A percentile compares a stretch with the other conserved stretches of the same genome.
These are phyloP conservation scores for Edaphochlamys debaryana DNA, from an alignment of 139 green algal genomes.

Conservation along the genomic window DNA sequence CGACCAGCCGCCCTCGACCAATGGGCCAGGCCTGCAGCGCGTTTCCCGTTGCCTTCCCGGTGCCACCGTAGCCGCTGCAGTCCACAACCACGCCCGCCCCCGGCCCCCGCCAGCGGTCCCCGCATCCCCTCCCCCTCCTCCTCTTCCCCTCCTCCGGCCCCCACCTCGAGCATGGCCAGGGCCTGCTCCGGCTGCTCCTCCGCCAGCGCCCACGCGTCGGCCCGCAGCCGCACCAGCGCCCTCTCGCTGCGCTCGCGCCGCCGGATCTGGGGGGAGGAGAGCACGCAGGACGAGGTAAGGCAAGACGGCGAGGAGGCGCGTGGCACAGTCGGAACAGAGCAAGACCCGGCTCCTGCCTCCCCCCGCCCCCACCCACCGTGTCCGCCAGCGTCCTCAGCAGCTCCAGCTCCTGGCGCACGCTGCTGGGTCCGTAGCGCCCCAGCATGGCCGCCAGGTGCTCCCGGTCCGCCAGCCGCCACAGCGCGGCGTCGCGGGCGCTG, in stretches of 20 bases:
- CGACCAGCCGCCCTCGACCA: too few species aligned
- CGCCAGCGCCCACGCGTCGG: not conserved
- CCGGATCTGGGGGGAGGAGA: not conserved
- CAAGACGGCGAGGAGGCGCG: too few species aligned
- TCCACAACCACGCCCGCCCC: not conserved
- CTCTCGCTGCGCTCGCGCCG: constrained; percentile 31
- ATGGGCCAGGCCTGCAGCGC: too few species aligned
- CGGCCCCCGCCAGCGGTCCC: too few species aligned
- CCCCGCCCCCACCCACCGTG: constrained; percentile 9
- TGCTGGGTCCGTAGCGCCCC: constrained; percentile 1
- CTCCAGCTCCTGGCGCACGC: constrained; percentile 61
- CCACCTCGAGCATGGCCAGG: constrained; percentile 12
- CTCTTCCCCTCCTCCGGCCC: not conserved
- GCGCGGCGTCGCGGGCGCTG: not conserved
- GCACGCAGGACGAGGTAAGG: not conserved
- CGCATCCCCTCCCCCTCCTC: too few species aligned
- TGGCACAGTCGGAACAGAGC: too few species aligned
- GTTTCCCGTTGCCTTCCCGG: too few species aligned
- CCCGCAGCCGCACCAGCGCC: constrained; percentile 5
- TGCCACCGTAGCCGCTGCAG: not conserved
- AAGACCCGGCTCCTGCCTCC: not conserved
- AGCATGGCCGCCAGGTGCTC: constrained; percentile 43
- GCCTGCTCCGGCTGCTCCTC: not conserved
- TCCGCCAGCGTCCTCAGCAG: constrained; percentile 48
- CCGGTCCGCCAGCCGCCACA: constrained; percentile 49